Conservation (phyloP, 371 early-diverging fungal genomes). For the Lichtheimia corymbifera region DNA sequence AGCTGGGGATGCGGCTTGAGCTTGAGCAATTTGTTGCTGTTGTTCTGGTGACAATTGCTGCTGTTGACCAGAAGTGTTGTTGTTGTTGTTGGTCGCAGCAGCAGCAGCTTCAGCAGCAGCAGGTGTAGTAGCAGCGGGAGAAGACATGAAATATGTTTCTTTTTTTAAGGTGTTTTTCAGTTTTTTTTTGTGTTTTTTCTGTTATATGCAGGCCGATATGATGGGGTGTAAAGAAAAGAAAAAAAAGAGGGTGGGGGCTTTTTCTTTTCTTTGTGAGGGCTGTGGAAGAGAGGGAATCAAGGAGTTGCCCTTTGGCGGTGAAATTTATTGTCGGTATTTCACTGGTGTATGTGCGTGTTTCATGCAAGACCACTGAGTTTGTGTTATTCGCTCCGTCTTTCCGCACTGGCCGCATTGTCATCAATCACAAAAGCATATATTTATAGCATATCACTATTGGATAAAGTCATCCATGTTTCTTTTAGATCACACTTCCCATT, state of each 20-base stretch:
- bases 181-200: conserved; percentile 29
- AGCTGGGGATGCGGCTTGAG: conserved; percentile 25
- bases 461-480: too few species aligned
- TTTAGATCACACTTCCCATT: too few species aligned
- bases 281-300: too few species aligned
- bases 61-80: conserved; percentile 24
- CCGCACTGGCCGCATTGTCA: too few species aligned
- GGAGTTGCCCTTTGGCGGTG: too few species aligned
- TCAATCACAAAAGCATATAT: too few species aligned
- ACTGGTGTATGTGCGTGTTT: too few species aligned
- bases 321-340: too few species aligned
- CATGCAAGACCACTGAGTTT: too few species aligned
- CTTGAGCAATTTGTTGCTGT: conserved; percentile 63
- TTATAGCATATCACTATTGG: too few species aligned
- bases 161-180: conserved; percentile 49
- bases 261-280: conserved; percentile 1
- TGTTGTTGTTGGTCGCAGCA: conserved; percentile 20
- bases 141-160: conserved; percentile 48
- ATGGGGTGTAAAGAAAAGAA: conserved; percentile 10
- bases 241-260: conserved; percentile 9
- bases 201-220: conserved; percentile 1
- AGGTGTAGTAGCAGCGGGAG: conserved; percentile 47
- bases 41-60: conserved; percentile 54
- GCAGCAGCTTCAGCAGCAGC: conserved; percentile 50
- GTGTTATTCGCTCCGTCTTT: too few species aligned